Conservation (phyloP, 2,329 filamentous ascomycete genomes). For the Fusarium sp. region DNA sequence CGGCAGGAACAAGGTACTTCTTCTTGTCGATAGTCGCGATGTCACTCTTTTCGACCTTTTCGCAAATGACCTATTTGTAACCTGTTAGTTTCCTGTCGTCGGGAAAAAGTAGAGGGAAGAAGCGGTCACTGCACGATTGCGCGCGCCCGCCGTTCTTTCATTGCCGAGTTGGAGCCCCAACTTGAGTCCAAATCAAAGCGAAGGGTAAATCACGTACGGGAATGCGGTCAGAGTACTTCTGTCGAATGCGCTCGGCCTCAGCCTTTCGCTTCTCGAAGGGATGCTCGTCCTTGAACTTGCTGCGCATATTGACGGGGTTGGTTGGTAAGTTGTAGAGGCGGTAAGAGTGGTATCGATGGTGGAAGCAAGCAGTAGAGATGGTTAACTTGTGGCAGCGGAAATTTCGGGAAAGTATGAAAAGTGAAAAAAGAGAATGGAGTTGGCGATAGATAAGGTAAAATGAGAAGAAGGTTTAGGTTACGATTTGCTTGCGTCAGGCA, state of each 20-base stretch:
- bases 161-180: neutral
- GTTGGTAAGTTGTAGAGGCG: slow-evolving; percentile 23
- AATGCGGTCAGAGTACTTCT: slow-evolving; percentile 98
- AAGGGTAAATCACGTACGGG: slow-evolving; percentile 71
- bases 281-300: slow-evolving; percentile 99
- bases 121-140: slow-evolving; percentile 33
- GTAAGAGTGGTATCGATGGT: slow-evolving; percentile 25
- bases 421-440: slow-evolving; percentile 24
- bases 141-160: slow-evolving; percentile 1
- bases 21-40: slow-evolving; percentile 99
- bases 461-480: slow-evolving; percentile 40
- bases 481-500: slow-evolving; percentile 42
- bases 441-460: slow-evolving; percentile 24
- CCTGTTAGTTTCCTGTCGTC: slow-evolving; percentile 80
- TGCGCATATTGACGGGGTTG: slow-evolving; percentile 77
- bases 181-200: neutral
- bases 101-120: neutral
- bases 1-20: slow-evolving; percentile 98
- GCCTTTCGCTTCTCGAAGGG: slow-evolving; percentile 99
- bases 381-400: slow-evolving; percentile 1
- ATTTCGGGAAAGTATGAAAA: neutral
- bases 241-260: slow-evolving; percentile 97
- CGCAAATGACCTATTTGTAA: slow-evolving; percentile 86
- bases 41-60: slow-evolving; percentile 99
- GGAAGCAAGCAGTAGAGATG: slow-evolving; percentile 13